Evolutionary conservation across 352 stramenopile species (phyloP).

Genomic region (Phytophthora citrophthora): DNA sequence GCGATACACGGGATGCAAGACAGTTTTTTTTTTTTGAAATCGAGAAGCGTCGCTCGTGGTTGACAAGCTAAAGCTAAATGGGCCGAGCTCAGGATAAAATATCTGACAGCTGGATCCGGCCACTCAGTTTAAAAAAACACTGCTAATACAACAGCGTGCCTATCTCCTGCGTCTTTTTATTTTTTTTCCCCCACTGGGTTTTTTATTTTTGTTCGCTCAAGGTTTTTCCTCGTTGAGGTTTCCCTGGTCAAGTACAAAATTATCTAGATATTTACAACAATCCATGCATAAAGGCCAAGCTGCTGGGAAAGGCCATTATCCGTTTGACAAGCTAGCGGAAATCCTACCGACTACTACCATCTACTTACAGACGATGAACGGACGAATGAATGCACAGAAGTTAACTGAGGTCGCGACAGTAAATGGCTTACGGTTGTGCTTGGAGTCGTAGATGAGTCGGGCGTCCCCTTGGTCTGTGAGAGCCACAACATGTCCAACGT

Average conservation of each 20-base stretch:
- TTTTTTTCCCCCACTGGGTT: too few relatives aligned
- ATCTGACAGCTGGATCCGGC: too few relatives aligned
- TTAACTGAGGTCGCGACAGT: conserved; percentile 3
- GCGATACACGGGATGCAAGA: too few relatives aligned
- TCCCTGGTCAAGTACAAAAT: conserved; percentile 11
- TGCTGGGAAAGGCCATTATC: conserved; percentile 19
- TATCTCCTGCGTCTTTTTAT: too few relatives aligned
- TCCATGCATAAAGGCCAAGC: conserved; percentile 3
- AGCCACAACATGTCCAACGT: conserved; percentile 7
- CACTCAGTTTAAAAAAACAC: too few relatives aligned
- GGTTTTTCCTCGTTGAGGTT: too few relatives aligned
- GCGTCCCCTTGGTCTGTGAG: conserved; percentile 5
- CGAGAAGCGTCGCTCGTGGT: too few relatives aligned
- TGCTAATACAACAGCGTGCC: too few relatives aligned
- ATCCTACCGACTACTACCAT: conserved; percentile 8
- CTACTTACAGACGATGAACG: conserved; percentile 9
- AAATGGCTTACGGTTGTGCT: conserved; percentile 1
- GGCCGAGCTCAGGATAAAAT: too few relatives aligned
- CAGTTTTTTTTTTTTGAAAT: too few relatives aligned
- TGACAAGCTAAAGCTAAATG: too few relatives aligned
- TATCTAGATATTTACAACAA: background rate
- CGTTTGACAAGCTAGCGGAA: conserved; percentile 4
- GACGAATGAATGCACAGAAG: conserved; percentile 3
- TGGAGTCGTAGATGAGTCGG: conserved; percentile 7
- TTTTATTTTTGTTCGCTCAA: conserved; percentile 9